Evolutionary conservation across 305 asterid genomes (phyloP), one percentile per base, ranked within the genome.

Genomic region (Rubia balearica): DNA sequence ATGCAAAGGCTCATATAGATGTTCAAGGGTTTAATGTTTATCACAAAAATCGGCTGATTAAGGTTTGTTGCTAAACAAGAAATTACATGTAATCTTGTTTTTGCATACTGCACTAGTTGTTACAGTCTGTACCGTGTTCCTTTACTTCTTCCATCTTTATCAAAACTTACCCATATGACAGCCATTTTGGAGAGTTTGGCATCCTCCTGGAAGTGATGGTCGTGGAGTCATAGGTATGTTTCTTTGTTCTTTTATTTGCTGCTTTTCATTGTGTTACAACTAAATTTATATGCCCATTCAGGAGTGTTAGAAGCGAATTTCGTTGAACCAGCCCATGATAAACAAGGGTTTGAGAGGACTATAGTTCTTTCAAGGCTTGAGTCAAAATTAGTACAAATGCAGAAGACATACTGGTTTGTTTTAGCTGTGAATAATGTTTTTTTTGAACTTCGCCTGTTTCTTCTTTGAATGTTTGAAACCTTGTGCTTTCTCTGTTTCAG

Each of bases 171-270:
- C 73, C 69, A 74, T 51, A 73, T 77, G 71, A 74, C 88, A 94
- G 99, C 98, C 99, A 71, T 95, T 95, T 80, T 95, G 99, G 99
- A 95, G 95, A 84, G 88, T 95, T 67, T 95, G 98, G 99, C 90
- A 90, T 85, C 82, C 99, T 68, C 86, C 97, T 77, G 99, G 98
- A 73, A 91, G 97, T 56, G 98, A 95, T 69, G 99, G 99, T 62
- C 99, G 99, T 81, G 99, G 99, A 81, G 99, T 95, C 61, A 95
- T 95, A 82, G 99, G 99, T 93, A 82, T 66, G 75, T 22, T 71
- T 64, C 36, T 72, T 30, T 41, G 24, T 59, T 61, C 51, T 61
- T 51, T 68, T 60, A 70, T 67, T 41, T 64, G 24, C 64, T 71
- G 56, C 21, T 69, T 80, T 60, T 65, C 38, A 40, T 21, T 42